A percentile compares a stretch with the other conserved stretches of the same genome.
These are phyloP conservation scores for Ogataea glucozyma DNA, from an alignment of 805 yeast species.

Conservation along the genomic window DNA sequence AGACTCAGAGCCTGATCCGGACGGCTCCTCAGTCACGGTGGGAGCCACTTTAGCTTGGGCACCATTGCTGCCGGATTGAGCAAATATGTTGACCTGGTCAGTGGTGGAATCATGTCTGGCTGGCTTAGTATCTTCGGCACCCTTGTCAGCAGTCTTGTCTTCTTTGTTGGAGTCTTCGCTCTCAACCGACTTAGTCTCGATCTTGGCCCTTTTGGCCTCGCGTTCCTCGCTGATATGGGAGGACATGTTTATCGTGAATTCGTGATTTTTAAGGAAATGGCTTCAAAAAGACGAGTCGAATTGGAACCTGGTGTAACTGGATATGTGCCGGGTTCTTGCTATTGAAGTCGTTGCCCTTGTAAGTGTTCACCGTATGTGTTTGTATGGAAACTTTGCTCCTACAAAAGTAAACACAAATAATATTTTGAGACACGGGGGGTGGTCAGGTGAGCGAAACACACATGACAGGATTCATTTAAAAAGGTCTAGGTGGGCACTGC, in stretches of 20 bases:
- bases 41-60: background rate
- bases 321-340: background rate
- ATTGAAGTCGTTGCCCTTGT: no score
- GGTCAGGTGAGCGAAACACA: slow-evolving; percentile 26
- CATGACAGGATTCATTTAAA: slow-evolving; percentile 20
- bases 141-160: background rate
- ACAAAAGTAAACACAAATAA: background rate
- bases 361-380: no score
- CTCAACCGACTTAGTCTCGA: no score
- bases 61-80: background rate
- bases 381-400: no score
- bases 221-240: slow-evolving; percentile 10
- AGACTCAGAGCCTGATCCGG: background rate
- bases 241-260: slow-evolving; percentile 10
- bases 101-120: background rate
- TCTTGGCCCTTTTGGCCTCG: slow-evolving; percentile 15
- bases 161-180: background rate
- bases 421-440: background rate
- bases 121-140: background rate
- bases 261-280: no score
- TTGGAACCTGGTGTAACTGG: no score
- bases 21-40: background rate
- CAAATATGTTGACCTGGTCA: slow-evolving; percentile 2
- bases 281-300: no score
- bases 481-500: background rate